These are phyloP conservation scores for Penicillium sp. DNA, from an alignment of 2,329 filamentous ascomycete species.

Conservation along the genomic window DNA sequence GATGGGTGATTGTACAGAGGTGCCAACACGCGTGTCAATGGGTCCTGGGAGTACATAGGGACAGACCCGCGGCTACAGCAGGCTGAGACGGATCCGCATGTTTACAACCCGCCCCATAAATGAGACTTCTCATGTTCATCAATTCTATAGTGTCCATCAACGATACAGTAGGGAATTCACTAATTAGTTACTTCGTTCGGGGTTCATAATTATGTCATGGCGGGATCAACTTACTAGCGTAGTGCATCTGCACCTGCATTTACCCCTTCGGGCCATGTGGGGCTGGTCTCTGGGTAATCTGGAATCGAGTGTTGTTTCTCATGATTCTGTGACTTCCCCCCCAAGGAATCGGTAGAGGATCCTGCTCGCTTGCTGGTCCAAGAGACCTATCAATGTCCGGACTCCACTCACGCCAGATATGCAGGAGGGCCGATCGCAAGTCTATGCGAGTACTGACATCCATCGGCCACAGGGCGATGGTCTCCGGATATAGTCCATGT, in stretches of 20 bases:
- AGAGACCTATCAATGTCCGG: no score
- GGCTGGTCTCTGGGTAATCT: conserved; percentile 9
- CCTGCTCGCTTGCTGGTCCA: no score
- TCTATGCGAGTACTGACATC: background rate
- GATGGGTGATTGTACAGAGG: no score
- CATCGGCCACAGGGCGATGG: no score
- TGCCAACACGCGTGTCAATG: no score
- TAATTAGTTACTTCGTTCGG: no score
- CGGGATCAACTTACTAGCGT: background rate
- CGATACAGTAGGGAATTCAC: no score
- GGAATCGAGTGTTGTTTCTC: background rate
- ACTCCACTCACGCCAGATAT: background rate
- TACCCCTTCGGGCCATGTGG: conserved; percentile 15
- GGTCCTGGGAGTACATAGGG: background rate
- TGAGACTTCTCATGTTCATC: background rate
- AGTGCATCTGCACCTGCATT: conserved; percentile 13
- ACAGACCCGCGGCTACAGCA: background rate
- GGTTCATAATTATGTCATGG: conserved; percentile 12
- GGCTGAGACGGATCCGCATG: background rate
- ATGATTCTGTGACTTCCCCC: no score
- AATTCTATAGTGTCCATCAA: background rate
- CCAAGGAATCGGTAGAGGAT: no score
- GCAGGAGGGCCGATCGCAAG: background rate
- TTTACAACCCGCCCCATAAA: background rate
- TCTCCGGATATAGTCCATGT: no score